Base-by-base conservation (phyloP, 2,329 filamentous ascomycete species). In the Monilinia vaccinii-corymbosi region DNA sequence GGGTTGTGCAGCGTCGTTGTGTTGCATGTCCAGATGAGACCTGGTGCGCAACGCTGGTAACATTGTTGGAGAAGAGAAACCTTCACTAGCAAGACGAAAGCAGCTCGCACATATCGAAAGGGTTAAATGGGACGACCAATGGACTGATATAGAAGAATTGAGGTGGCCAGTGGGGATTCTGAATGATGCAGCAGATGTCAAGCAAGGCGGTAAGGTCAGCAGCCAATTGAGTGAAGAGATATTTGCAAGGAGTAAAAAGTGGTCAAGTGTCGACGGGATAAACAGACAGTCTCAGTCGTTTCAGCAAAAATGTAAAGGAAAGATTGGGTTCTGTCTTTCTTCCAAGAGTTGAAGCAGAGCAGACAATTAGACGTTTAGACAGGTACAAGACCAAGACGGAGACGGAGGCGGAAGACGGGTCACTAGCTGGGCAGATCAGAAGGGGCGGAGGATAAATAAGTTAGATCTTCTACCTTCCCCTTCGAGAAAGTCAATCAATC, bases 1-100 rank as follows among this genome's bases (percentile, higher is more conserved):
- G 16, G 52, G 52, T 28, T 16, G 58, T 55, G 25, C 34, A 44
- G 58, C 36, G 38, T 56, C 52, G 45, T 44, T 52, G 38, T 60
- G 16, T 48, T 56, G 58, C 36, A 57, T 36, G 52, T 60, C 58
- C 50, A 49, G 21, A 57, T 56, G 58, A 56, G 58, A 56, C 51
- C 58, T 56, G 23, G 28, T 31, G 50, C 58, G 58, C 58, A 56
- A 40, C n/a, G 50, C 50, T 40, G 58, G 50, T 56, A 56, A 48
- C 58, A 60, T 60, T 42, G 49, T 60, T 28, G 58, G 58, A 42
- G 28, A 34, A 28, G 58, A 42, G 28, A 34, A 28, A 4, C 49
- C 56, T 44, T 42, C 28, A 31, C 47, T 52, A 14, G 52, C 56
- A 52, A 52, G 31, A 45, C 28, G 48, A 31, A 48, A 25, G 28